These are phyloP conservation scores for Corynascus novoguineensis DNA, from an alignment of 495 filamentous ascomycete species.

Conservation along the genomic window DNA sequence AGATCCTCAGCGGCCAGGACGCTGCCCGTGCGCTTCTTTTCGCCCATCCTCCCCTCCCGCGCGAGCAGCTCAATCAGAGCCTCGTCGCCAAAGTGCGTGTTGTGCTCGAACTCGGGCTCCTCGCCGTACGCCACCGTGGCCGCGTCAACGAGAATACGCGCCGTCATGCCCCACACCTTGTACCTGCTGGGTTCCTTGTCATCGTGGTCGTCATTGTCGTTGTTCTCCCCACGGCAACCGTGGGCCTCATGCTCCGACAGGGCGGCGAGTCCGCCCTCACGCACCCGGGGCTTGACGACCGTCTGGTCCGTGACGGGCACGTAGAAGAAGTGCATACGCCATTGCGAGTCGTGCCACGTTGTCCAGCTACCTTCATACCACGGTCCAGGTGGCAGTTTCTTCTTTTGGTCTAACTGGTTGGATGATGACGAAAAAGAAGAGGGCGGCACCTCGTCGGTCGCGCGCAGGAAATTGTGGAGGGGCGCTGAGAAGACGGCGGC, in stretches of 20 bases:
- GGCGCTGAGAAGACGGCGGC: constrained; percentile 85
- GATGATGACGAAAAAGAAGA: neutral
- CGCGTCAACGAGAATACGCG: constrained; percentile 77
- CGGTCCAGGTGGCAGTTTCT: constrained; percentile 44
- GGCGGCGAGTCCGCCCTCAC: constrained; percentile 28
- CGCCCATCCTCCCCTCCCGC: constrained; percentile 54
- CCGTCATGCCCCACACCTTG: constrained; percentile 89
- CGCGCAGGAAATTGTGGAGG: constrained; percentile 63
- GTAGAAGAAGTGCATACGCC: constrained; percentile 86
- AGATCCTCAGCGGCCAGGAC: constrained; percentile 55
- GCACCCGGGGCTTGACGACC: constrained; percentile 51
- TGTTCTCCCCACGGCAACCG: constrained; percentile 8
- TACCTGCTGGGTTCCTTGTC: constrained; percentile 52
- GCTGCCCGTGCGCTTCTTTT: constrained; percentile 48
- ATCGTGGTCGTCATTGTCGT: constrained; percentile 9
- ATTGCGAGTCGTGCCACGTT: constrained; percentile 54
- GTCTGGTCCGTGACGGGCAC: constrained; percentile 62
- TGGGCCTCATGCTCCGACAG: constrained; percentile 24
- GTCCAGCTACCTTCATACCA: constrained; percentile 70
- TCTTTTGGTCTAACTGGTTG: neutral
- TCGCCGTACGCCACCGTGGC: constrained; percentile 74
- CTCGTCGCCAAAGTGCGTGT: constrained; percentile 76
- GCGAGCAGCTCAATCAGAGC: constrained; percentile 59
- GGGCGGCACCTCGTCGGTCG: constrained; percentile 41
- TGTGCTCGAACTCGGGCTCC: constrained; percentile 80